Evolutionary conservation across 371 early-diverging fungal species (phyloP), one percentile per base, ranked within the genome.

Genomic region (Mucor piriformis): DNA sequence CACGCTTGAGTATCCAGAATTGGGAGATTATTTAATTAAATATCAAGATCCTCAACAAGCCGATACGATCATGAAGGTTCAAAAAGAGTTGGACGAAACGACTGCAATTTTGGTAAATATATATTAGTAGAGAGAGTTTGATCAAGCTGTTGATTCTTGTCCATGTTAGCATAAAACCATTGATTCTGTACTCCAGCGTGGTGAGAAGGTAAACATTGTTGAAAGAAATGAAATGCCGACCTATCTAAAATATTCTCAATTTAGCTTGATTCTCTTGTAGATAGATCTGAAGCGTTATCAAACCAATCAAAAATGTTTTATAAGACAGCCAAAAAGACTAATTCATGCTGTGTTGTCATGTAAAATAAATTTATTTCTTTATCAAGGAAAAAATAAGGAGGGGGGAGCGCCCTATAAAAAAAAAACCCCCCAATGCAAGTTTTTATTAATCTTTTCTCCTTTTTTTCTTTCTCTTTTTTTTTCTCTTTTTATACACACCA

Each of bases 51-150:
- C 98, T 43, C 85, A 92, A 58, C 87, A 92, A 61, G 94, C 94
- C 6, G 99, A 99, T 75, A 90, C 89, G 7, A 92, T 99, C 59
- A 85, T 96, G 86, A 83, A 88, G 65, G 97, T 99, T 53, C 98
- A 99, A 76, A 89, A 90, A 63, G 99, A 99, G 70, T 75, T 99
- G 69, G 98, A 99, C 66, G 97, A 99, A 74, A 99, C 99, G 0
- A 98, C 96, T 74, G 91, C 91, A 44, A 90, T 98, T 40, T 72
- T 99, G 80, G 86, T 90, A 79, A 61, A 74, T 57, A 23, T 18
- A 3, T 0, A 21, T 18, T 32, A 29, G 29, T 4, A 8, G 29
- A 29, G 29, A 1, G 29, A 8, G 8, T 29, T 29, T 29, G 8
- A 6, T n/a, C n/a, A n/a, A n/a, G n/a, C n/a, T n/a, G n/a, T n/a